Base-by-base conservation (phyloP, 202 grass and related monocot species). In the Setaria viridis region DNA sequence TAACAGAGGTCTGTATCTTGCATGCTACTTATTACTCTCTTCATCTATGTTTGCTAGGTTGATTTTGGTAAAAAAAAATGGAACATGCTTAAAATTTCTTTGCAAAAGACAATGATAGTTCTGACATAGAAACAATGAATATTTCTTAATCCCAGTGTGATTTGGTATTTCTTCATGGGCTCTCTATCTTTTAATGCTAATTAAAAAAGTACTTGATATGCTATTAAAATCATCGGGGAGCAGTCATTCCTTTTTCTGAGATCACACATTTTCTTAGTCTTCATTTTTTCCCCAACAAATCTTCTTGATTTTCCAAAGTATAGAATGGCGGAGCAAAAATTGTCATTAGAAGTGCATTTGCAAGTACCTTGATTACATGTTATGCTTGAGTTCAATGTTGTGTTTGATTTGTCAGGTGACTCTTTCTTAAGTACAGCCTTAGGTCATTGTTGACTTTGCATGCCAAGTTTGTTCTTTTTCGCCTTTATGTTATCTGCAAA, bases 1-100 rank as follows among this genome's bases (percentile, higher is more conserved):
- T 92, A 49, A 68, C 80, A 85, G 89, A 95, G 97, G 97, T 99
- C 86, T 91, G 97, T 88, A 86, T 87, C 79, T n/a, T 88, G 32
- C 48, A 73, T 77, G 37, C 70, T 85, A 88, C 16, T 82, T 51
- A 56, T 68, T 78, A 72, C 20, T 80, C 51, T 59, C 70, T 67
- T 77, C 43, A 25, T 72, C 62, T 84, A 15, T 77, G 48, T 76
- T 65, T 84, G 47, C 56, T 42, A 74, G 78, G 72, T 46, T 82
- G 83, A 70, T 71, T 67, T 87, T 59, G 11, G 19, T 35, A 55
- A 3, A 43, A 55, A 3, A 43, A 62, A 80, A 16, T 41, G 33
- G 11, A 81, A 77, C 35, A 86, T 85, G 33, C 32, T 69, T 35
- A 74, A 62, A 80, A 34, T 74, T 54, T 79, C 5, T 30, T 82